Conservation (phyloP, 176 grass and related monocot genomes). For the Musa troglodytarum region DNA sequence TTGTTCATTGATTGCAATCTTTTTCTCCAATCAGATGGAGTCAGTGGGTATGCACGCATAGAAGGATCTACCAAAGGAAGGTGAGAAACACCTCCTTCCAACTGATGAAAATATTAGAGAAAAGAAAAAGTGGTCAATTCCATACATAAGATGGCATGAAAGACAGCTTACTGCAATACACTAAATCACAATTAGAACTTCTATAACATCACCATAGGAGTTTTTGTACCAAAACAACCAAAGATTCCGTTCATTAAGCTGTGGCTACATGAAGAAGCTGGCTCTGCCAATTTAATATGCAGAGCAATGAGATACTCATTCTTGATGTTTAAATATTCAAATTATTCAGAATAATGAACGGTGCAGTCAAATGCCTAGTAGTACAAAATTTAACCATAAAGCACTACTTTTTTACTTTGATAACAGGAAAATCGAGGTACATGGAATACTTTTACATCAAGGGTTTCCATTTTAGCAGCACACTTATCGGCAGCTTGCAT, state of each 20-base stretch:
- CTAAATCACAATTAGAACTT: neutral
- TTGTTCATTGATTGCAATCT: slow-evolving; percentile 45
- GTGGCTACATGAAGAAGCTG: neutral
- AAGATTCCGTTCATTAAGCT: neutral
- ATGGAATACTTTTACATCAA: neutral
- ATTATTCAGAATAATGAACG: neutral
- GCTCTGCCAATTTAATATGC: neutral
- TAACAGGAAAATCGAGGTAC: neutral
- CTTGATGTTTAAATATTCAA: too few species aligned
- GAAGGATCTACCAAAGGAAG: slow-evolving; percentile 65
- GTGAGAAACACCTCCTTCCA: slow-evolving; percentile 79
- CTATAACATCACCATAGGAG: neutral
- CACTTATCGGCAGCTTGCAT: too few species aligned
- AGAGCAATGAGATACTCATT: too few species aligned
- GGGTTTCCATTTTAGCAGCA: too few species aligned
- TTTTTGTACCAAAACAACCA: neutral
- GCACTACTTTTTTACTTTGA: neutral
- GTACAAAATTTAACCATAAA: neutral
- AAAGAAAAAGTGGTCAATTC: neutral
- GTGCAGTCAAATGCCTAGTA: neutral
- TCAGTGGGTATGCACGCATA: slow-evolving; percentile 61
- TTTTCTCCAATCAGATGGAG: slow-evolving; percentile 63
- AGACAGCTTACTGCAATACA: neutral
- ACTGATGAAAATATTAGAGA: slow-evolving; percentile 31
- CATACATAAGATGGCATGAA: slow-evolving; percentile 17